Evolutionary conservation across 2,329 filamentous ascomycete genomes (phyloP).

Genomic region (Gaeumannomyces tritici): DNA sequence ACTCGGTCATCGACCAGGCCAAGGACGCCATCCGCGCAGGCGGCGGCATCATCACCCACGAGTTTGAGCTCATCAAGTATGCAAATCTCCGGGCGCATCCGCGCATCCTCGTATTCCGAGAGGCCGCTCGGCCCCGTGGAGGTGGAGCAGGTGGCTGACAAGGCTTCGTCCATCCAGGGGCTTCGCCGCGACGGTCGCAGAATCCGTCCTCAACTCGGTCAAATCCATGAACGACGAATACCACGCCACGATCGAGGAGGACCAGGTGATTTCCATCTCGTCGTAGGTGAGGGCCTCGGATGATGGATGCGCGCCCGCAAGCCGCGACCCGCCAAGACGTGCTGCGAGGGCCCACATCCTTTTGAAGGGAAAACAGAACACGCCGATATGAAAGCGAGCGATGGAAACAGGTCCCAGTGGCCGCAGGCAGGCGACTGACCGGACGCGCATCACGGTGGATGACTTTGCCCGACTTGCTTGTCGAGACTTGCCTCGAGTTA

Average conservation of each 20-base stretch:
- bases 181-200: slow-evolving; percentile 66
- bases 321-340: background rate
- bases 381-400: background rate
- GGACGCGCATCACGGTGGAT: background rate
- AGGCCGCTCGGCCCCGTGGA: background rate
- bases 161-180: slow-evolving; percentile 40
- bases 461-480: background rate
- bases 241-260: slow-evolving; percentile 64
- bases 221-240: slow-evolving; percentile 50
- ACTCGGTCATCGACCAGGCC: slow-evolving; percentile 58
- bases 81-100: slow-evolving; percentile 17
- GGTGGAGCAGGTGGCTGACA: background rate
- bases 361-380: background rate
- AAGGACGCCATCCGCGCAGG: slow-evolving; percentile 60
- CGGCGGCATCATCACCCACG: slow-evolving; percentile 71
- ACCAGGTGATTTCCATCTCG: slow-evolving; percentile 51
- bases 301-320: too few relatives aligned
- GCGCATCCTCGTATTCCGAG: background rate
- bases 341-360: too few relatives aligned
- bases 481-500: background rate
- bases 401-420: background rate
- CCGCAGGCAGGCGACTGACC: background rate
- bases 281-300: background rate
- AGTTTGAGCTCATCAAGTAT: slow-evolving; percentile 61
- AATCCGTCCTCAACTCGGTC: slow-evolving; percentile 58